Evolutionary conservation across 768 basidiomycete genomes (phyloP), one percentile per base, ranked within the genome.

Genomic region (Paxillus involutus): DNA sequence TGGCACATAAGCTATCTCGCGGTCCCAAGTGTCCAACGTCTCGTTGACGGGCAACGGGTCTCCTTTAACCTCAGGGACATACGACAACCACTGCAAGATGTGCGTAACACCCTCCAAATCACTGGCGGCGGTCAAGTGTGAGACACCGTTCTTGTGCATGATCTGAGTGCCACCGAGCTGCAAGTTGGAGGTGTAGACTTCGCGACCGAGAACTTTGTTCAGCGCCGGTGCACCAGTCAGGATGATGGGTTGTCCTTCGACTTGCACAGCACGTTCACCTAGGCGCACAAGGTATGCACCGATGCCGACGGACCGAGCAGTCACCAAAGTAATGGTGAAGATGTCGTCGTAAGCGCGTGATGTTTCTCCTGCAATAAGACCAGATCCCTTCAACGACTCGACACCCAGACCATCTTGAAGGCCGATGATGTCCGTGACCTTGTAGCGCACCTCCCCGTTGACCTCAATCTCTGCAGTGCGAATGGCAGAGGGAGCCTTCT

Each of bases 61-160:
- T 54, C 88, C 88, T 67, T 88, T 93, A 62, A 77, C 75, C 64
- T 89, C 89, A 10, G 97, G 96, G 2, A 98, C 81, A 70, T 94
- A 99, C 9, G 94, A 91, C 55, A 99, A 69, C 94, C 97, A 99
- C 61, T 94, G 84, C 43, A 98, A 76, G 60, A 98, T 98, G 55
- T 94, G 89, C 24, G 88, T 86, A 14, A 95, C 94, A 54, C 97
- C 97, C 71, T 98, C 92, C 33, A 99, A 77, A 69, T 99, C 97
- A 68, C 94, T 98, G 63, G 84, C 84, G 33, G 97, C 95, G 4
- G 93, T 95, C 54, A 98, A 77, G 70, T 99, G 97, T 5, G 96
- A 97, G 51, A 98, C 91, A 73, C 97, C 97, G 67, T 99, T 99
- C 84, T 98, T 98, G 84, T 94, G 91, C 97, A 99, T 98, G 78